Conservation (phyloP, 164 flowering plant genomes). For the Kalanchoe fedtschenkoi region DNA sequence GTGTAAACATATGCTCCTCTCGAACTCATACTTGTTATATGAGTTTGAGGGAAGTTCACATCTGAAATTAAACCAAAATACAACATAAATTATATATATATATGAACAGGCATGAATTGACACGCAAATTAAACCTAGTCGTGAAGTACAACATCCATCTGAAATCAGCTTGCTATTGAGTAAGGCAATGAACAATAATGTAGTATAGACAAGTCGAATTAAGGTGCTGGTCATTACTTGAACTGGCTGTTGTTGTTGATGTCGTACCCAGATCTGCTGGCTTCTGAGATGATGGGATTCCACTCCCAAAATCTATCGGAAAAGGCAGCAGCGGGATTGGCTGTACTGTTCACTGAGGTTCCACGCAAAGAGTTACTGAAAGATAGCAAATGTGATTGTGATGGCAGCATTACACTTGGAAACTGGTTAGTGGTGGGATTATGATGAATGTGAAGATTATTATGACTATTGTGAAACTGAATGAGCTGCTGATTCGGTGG, state of each 20-base stretch:
- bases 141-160: background rate
- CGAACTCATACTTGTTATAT: too few species aligned
- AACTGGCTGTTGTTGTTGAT: constrained; percentile 33
- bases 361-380: background rate
- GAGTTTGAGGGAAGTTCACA: too few species aligned
- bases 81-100: too few species aligned
- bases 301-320: constrained; percentile 65
- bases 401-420: constrained; percentile 4
- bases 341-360: constrained; percentile 13
- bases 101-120: too few species aligned
- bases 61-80: too few species aligned
- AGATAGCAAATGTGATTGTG: background rate
- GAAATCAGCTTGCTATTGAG: background rate
- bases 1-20: too few species aligned
- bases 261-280: constrained; percentile 24
- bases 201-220: too few species aligned
- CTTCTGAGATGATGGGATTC: constrained; percentile 39
- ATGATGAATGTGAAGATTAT: constrained; percentile 14
- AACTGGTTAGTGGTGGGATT: constrained; percentile 7
- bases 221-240: constrained; percentile 22
- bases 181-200: background rate
- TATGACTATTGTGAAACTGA: constrained; percentile 20
- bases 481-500: constrained; percentile 16
- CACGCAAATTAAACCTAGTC: too few species aligned
- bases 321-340: constrained; percentile 24